phyloP scores from a whole-genome alignment of 768 basidiomycete species.

The Arthromyces matolae region DNA sequence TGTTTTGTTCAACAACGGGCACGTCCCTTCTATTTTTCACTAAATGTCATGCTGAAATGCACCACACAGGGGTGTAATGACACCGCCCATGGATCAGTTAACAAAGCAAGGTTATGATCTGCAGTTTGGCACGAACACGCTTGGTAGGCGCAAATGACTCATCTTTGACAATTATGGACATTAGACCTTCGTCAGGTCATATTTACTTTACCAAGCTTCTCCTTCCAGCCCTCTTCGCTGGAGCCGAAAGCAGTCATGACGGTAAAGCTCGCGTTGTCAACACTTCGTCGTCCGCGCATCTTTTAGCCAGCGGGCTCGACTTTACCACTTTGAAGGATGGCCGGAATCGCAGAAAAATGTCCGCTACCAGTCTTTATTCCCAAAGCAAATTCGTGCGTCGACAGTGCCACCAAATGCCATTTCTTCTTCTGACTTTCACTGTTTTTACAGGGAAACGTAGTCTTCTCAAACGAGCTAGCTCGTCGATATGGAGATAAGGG shows the following conservation, averaged over 20 bases:
- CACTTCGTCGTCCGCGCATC: conserved; percentile 33
- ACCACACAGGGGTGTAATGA: conserved; percentile 42
- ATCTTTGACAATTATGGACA: conserved; percentile 20
- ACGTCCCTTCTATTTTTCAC: conserved; percentile 11
- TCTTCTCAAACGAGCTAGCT: conserved; percentile 38
- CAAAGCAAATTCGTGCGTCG: conserved; percentile 34
- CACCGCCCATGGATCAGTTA: conserved; percentile 37
- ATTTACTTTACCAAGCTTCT: conserved; percentile 45
- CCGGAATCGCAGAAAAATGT: conserved; percentile 26
- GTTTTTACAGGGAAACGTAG: conserved; percentile 34
- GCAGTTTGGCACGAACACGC: conserved; percentile 54
- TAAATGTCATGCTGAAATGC: neutral
- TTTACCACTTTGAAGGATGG: conserved; percentile 43
- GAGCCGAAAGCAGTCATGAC: conserved; percentile 31
- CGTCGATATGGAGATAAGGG: conserved; percentile 38
- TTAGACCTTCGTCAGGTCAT: conserved; percentile 29
- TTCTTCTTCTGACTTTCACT: neutral
- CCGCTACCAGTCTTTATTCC: conserved; percentile 18
- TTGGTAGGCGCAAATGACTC: conserved; percentile 30
- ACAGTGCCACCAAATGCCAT: neutral
- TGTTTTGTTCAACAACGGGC: conserved; percentile 49
- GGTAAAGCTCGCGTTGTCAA: conserved; percentile 40
- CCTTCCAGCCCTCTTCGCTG: conserved; percentile 36
- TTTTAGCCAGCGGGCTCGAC: conserved; percentile 23
- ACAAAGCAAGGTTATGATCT: conserved; percentile 57